A percentile compares a stretch with the other conserved stretches of the same genome.
Evolutionary conservation across 331 rosid species (phyloP).

Genomic region (Acacia concinna): DNA sequence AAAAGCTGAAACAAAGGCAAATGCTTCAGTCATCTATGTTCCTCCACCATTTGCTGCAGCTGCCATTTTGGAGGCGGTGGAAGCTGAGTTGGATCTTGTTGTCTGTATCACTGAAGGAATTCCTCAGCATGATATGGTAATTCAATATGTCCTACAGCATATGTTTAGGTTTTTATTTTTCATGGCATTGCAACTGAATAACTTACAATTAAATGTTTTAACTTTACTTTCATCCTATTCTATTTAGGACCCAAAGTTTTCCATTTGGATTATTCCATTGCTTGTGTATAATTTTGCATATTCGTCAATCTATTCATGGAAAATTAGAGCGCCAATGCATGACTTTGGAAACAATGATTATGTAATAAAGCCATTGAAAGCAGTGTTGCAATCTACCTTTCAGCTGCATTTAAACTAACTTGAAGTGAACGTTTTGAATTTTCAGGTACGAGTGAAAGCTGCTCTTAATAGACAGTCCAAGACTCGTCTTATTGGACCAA

Average conservation of each 20-base stretch:
- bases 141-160: not conserved
- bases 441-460: slow-evolving; percentile 94
- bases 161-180: not conserved
- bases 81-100: slow-evolving; percentile 93
- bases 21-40: slow-evolving; percentile 90
- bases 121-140: slow-evolving; percentile 97
- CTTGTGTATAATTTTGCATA: not conserved
- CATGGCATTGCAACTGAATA: not conserved
- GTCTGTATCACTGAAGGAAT: slow-evolving; percentile 99
- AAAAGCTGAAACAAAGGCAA: slow-evolving; percentile 91
- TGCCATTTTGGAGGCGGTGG: slow-evolving; percentile 90
- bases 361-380: slow-evolving; percentile 10
- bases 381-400: not conserved
- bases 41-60: slow-evolving; percentile 99
- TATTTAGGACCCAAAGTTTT: not conserved
- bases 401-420: not conserved
- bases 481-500: slow-evolving; percentile 93
- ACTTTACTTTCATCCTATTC: slow-evolving; percentile 10
- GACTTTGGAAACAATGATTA: not conserved
- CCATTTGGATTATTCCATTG: not conserved
- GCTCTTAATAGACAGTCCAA: slow-evolving; percentile 86
- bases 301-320: not conserved
- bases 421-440: not conserved
- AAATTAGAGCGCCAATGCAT: not conserved
- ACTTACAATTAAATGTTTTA: not conserved